Conservation (phyloP, 768 basidiomycete species). For the Rhizopogon vinicolor region DNA sequence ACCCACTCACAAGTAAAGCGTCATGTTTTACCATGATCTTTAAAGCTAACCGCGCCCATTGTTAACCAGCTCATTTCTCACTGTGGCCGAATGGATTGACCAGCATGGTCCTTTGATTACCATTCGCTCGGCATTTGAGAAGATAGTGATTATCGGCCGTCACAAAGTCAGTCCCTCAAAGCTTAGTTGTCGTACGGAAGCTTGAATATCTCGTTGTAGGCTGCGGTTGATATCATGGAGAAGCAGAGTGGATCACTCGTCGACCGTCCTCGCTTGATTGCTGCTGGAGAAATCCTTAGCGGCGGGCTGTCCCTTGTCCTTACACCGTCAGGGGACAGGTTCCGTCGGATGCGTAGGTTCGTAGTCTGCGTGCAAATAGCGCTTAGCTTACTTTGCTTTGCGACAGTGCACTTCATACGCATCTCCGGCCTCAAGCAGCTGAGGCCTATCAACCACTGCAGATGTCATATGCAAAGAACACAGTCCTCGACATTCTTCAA, state of each 20-base stretch:
- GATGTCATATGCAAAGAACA: constrained; percentile 23
- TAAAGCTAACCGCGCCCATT: neutral
- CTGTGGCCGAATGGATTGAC: constrained; percentile 13
- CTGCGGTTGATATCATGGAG: constrained; percentile 54
- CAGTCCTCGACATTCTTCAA: constrained; percentile 9
- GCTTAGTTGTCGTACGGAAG: neutral
- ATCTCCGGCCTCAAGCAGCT: constrained; percentile 43
- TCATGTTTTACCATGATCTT: neutral
- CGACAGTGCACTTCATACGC: constrained; percentile 45
- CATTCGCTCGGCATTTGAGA: constrained; percentile 16
- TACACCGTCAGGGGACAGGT: constrained; percentile 42
- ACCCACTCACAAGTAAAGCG: neutral
- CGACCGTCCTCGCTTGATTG: constrained; percentile 43
- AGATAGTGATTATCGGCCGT: constrained; percentile 22
- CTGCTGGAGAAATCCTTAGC: constrained; percentile 46
- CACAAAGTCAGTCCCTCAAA: constrained; percentile 12
- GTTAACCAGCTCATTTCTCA: neutral
- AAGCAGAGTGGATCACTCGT: constrained; percentile 43
- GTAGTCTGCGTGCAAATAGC: neutral
- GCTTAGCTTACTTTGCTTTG: neutral
- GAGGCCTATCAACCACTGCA: constrained; percentile 39
- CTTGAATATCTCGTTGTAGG: constrained; percentile 16
- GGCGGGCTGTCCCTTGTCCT: constrained; percentile 50
- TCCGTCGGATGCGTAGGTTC: constrained; percentile 52
- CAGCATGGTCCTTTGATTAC: constrained; percentile 21